A percentile compares a stretch with the other conserved stretches of the same genome.
Conservation (phyloP, 2,329 filamentous ascomycete species). For the Ceratocystis harringtonii region DNA sequence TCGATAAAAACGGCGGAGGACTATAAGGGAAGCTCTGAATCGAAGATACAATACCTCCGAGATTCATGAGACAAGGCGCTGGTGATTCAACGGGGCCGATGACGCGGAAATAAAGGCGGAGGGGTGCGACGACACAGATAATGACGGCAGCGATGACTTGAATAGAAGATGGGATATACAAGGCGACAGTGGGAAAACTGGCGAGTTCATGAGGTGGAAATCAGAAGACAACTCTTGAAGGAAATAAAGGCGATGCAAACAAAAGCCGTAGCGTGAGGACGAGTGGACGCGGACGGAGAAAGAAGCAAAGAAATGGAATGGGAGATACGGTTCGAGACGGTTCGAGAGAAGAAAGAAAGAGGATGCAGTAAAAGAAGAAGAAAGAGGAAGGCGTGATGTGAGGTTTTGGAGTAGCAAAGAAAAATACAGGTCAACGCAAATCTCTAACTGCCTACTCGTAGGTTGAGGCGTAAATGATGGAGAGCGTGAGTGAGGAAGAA, state of each 20-base stretch:
- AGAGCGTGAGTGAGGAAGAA: background rate
- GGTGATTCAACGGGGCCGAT: background rate
- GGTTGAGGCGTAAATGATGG: constrained; percentile 5
- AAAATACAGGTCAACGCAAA: background rate
- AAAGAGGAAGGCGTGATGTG: background rate
- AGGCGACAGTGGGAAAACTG: background rate
- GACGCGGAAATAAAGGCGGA: background rate
- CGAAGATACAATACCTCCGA: background rate
- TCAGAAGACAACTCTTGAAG: background rate
- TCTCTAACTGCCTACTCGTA: background rate
- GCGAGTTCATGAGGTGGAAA: background rate
- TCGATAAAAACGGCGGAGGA: background rate
- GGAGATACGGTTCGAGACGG: background rate
- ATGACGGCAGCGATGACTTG: background rate
- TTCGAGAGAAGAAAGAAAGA: background rate
- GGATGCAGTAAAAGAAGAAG: background rate
- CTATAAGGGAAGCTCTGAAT: background rate
- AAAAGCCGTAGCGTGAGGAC: background rate
- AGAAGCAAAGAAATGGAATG: background rate
- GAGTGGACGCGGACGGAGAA: background rate
- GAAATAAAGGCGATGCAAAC: background rate
- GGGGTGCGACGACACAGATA: background rate
- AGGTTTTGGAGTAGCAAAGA: background rate
- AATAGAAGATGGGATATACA: too few relatives aligned
- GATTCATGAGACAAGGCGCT: background rate